A percentile compares a stretch with the other conserved stretches of the same genome.
Evolutionary conservation across 2,329 filamentous ascomycete genomes (phyloP).

Genomic region (Ophiosphaerella narmari): DNA sequence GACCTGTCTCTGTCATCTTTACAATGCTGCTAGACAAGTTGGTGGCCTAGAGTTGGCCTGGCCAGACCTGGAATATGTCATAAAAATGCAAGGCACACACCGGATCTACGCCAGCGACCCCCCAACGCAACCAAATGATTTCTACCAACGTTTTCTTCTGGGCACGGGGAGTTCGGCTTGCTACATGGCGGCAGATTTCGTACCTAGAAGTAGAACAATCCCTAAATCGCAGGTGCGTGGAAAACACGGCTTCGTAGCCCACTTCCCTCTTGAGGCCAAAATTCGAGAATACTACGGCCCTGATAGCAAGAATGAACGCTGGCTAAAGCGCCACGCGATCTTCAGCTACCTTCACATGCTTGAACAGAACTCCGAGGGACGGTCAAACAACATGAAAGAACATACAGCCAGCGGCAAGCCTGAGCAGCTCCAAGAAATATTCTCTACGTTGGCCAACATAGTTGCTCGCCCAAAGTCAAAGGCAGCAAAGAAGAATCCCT

Average conservation of each 20-base stretch:
- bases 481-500: constrained; percentile 1
- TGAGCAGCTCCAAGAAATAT: constrained; percentile 6
- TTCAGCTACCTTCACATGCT: constrained; percentile 15
- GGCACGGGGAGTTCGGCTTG: constrained; percentile 5
- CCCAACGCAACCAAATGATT: constrained; percentile 18
- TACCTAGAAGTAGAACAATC: background rate
- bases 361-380: background rate
- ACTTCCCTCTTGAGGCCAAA: constrained; percentile 11
- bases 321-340: constrained; percentile 21
- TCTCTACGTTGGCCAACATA: constrained; percentile 4
- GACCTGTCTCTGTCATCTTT: constrained; percentile 18
- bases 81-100: constrained; percentile 16
- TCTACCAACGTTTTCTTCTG: constrained; percentile 9
- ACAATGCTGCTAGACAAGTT: constrained; percentile 23
- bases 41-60: constrained; percentile 17
- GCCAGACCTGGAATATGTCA: constrained; percentile 26
- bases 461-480: constrained; percentile 6
- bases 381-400: background rate
- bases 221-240: background rate
- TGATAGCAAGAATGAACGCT: constrained; percentile 9
- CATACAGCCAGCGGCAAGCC: background rate
- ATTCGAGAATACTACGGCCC: constrained; percentile 15
- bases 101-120: constrained; percentile 20
- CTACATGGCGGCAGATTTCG: constrained; percentile 7
- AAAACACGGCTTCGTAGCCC: constrained; percentile 13